Conservation (phyloP, 108 stramenopile genomes). For the Pseudonitzschia multistriata region DNA sequence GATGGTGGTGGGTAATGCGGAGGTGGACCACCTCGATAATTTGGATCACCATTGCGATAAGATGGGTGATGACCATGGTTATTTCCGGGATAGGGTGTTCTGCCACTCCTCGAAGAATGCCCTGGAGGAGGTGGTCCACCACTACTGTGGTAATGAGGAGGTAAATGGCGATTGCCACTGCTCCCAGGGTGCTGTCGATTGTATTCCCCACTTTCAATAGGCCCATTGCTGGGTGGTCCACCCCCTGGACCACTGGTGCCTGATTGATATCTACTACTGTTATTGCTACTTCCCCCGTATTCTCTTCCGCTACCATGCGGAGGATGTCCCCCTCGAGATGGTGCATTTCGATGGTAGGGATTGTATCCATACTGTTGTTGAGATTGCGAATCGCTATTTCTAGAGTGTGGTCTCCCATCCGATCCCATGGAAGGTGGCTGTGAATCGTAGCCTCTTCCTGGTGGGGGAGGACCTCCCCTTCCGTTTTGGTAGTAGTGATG, state of each 20-base stretch:
- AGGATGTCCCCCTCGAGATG: conserved; percentile 1
- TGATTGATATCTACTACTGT: neutral
- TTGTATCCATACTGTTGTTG: conserved; percentile 12
- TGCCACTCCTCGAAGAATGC: neutral
- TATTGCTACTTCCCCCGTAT: neutral
- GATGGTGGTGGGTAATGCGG: conserved; percentile 15
- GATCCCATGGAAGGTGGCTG: conserved; percentile 4
- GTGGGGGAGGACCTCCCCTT: conserved; percentile 2
- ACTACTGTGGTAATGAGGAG: conserved; percentile 1
- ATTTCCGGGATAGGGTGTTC: neutral
- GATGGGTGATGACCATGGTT: neutral
- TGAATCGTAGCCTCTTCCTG: neutral
- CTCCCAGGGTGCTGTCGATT: neutral
- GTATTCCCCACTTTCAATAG: conserved; percentile 14
- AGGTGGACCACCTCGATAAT: conserved; percentile 6
- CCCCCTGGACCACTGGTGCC: conserved; percentile 2
- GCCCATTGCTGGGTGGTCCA: neutral
- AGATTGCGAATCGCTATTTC: neutral
- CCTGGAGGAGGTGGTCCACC: conserved; percentile 15
- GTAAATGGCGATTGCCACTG: neutral
- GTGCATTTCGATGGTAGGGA: conserved; percentile 3
- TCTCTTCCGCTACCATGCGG: conserved; percentile 6
- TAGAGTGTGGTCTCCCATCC: conserved; percentile 4
- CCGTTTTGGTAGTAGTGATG: conserved; percentile 2
- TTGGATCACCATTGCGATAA: conserved; percentile 3